Conservation (phyloP, 2,329 filamentous ascomycete species). For the Colletotrichum salicis region DNA sequence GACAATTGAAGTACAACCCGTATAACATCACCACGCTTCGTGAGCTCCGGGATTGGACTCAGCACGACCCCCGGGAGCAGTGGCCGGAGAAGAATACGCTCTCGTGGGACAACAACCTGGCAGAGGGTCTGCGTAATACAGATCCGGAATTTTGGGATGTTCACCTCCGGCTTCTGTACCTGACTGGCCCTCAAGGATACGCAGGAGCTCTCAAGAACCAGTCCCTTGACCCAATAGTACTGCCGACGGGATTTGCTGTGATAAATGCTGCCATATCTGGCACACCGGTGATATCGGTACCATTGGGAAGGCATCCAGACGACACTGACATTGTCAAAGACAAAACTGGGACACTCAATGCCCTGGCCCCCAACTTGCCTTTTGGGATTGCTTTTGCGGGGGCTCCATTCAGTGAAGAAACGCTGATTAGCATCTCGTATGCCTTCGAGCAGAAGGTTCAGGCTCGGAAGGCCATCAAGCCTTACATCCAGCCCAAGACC, state of each 20-base stretch:
- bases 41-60: constrained; percentile 66
- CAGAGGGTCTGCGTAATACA: constrained; percentile 64
- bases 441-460: constrained; percentile 72
- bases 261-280: constrained; percentile 66
- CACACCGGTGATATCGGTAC: constrained; percentile 70
- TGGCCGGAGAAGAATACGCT: constrained; percentile 68
- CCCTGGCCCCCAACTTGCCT: constrained; percentile 62
- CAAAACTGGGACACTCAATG: constrained; percentile 60
- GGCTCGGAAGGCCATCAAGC: constrained; percentile 42
- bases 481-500: constrained; percentile 43
- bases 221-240: constrained; percentile 69
- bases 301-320: constrained; percentile 64
- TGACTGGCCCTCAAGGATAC: constrained; percentile 67
- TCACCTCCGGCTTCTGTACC: constrained; percentile 63
- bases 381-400: constrained; percentile 75
- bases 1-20: constrained; percentile 66
- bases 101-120: constrained; percentile 65
- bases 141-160: constrained; percentile 65
- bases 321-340: constrained; percentile 59
- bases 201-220: constrained; percentile 67
- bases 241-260: constrained; percentile 63
- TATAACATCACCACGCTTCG: constrained; percentile 61
- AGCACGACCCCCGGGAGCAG: constrained; percentile 60
- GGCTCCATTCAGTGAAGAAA: constrained; percentile 68
- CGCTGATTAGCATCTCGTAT: constrained; percentile 72